Evolutionary conservation across 2,329 filamentous ascomycete genomes (phyloP), one percentile per base, ranked within the genome.

Genomic region (Periglandula ipomoeae): DNA sequence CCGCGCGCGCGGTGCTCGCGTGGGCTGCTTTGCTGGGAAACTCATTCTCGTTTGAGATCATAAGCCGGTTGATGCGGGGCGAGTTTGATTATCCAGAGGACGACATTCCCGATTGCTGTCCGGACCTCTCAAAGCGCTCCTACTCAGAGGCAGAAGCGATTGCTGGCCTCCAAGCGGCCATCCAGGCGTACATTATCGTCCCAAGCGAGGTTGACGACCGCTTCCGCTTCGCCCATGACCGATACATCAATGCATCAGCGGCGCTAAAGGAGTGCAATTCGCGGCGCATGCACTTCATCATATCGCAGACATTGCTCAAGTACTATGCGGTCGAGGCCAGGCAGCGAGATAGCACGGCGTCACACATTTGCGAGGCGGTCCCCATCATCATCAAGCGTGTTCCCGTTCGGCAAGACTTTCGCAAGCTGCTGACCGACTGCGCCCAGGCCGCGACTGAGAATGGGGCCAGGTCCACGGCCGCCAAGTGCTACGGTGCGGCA

Each of bases 161-260:
- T 4, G 78, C 78, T 39, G 91, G 89, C 0, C 74, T 97, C n/a
- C 88, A 95, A 61, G 82, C 81, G 26, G 82, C 89, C 9, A 76
- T 96, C 17, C 81, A 88, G 57, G 79, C 85, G 4, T 95, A 87
- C 59, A 81, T 96, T 46, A 74, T 97, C 37, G 80, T 91, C 48
- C 79, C 87, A 1, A 87, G 85, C 19, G 87, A 93, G 53, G 82
- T 83, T 1, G 91, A 96, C 59, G 89, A 95, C 63, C 78, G 82
- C 37, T 96, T 95, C 64, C 81, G 82, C 30, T 96, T 96, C 63
- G 82, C 84, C 30, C 90, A 96, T 63, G 90, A 96, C 64, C 81
- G 90, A 46, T 94, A 94, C 59, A 76, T 89, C 45, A 82, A 86
- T 61, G 88, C 87, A 15, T 82, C 88, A 5, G 73, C 78, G 13